These are phyloP conservation scores for Eutrema japonicum DNA, from an alignment of 345 rosid genomes.

Conservation along the genomic window DNA sequence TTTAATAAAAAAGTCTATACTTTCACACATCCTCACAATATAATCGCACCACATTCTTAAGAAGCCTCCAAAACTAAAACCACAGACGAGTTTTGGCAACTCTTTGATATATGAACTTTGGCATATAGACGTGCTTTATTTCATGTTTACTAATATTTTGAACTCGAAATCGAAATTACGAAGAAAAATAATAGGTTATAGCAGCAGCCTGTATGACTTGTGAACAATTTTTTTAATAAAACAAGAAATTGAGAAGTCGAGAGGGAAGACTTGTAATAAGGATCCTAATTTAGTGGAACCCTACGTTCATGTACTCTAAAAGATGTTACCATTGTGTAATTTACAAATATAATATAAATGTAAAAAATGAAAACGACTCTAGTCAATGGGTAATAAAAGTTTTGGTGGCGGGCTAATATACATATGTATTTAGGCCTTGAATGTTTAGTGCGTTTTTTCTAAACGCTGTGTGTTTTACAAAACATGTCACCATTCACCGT, in stretches of 20 bases:
- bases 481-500: too few relatives aligned
- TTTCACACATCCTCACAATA: background rate
- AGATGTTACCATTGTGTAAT: background rate
- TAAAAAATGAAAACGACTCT: conserved; percentile 22
- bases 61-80: background rate
- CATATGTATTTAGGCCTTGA: background rate
- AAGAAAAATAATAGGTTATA: background rate
- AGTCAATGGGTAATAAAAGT: conserved; percentile 18
- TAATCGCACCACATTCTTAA: conserved; percentile 21
- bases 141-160: conserved; percentile 12
- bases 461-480: too few relatives aligned
- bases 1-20: background rate
- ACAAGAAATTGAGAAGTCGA: conserved; percentile 19
- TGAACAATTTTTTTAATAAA: conserved; percentile 3
- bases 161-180: conserved; percentile 2
- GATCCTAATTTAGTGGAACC: background rate
- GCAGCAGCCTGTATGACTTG: conserved; percentile 29
- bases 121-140: conserved; percentile 1
- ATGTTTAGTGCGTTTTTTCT: too few relatives aligned
- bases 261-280: conserved; percentile 23
- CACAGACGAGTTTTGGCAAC: background rate
- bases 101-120: too few relatives aligned
- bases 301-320: conserved; percentile 1
- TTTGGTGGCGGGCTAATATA: background rate
- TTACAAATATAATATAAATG: conserved; percentile 1